phyloP scores from a whole-genome alignment of 768 basidiomycete species.

The Xerocomus spinulosus region DNA sequence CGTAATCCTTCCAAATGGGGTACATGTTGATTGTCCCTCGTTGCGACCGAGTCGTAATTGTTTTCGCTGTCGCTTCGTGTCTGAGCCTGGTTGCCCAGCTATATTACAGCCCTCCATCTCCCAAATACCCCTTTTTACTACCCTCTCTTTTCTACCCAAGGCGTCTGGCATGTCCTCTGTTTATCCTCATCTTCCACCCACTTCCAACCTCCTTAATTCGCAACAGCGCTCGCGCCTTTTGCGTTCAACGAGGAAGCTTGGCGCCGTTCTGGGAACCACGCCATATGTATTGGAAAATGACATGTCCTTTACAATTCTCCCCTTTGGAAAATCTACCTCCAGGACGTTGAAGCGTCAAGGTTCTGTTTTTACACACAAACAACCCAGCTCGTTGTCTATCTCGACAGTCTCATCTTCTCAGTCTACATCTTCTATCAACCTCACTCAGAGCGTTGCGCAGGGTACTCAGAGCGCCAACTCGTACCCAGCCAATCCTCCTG shows the following conservation, averaged over 20 bases:
- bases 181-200: conserved; percentile 29
- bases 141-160: not conserved
- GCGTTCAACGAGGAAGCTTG: conserved; percentile 36
- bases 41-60: not conserved
- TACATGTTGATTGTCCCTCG: conserved; percentile 6
- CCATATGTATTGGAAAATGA: conserved; percentile 32
- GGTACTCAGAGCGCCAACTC: conserved; percentile 10
- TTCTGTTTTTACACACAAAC: conserved; percentile 27
- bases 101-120: conserved; percentile 2
- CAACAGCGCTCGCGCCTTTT: conserved; percentile 34
- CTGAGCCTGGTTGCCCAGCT: not conserved
- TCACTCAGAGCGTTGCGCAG: conserved; percentile 4
- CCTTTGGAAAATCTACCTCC: conserved; percentile 17
- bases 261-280: conserved; percentile 34
- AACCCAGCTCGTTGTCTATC: conserved; percentile 16
- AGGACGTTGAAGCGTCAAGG: conserved; percentile 30
- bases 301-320: conserved; percentile 17
- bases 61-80: not conserved
- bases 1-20: conserved; percentile 11
- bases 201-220: conserved; percentile 30
- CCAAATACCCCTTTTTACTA: not conserved
- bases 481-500: conserved; percentile 12
- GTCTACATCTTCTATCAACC: conserved; percentile 16
- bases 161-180: conserved; percentile 22
- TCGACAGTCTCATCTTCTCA: conserved; percentile 15